Evolutionary conservation across 257 asterid genomes (phyloP), one percentile per base, ranked within the genome.

Genomic region (Phtheirospermum japonicum): DNA sequence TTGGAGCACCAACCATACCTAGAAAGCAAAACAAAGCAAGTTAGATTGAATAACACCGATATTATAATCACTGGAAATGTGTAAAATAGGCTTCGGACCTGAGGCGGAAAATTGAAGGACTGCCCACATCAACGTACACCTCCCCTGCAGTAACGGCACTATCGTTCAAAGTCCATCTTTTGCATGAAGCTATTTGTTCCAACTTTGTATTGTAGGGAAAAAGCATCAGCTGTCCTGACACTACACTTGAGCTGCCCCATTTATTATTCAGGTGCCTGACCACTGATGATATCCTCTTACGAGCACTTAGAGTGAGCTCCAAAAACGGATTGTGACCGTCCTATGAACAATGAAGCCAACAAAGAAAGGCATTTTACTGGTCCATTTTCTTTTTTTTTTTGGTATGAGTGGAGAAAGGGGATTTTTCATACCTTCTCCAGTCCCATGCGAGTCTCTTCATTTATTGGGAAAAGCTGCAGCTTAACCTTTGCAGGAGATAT

Each of bases 401-500:
- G 49, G 19, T 20, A 39, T 18, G 51, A 55, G 34, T 57, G 20
- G 61, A 18, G 9, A 40, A 28, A 13, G 56, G 62, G 33, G 14
- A 30, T 7, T 61, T 46, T 46, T 10, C 58, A 33, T 75, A 86
- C 98, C 92, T 83, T 83, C 75, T 88, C 97, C 73, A 91, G 61
- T 68, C 77, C 78, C 68, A 71, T 56, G 39, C 87, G 90, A 31
- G 74, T 83, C 9, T 59, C 64, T 64, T 76, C 85, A 62, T 77
- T 74, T 58, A 88, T 56, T 19, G 98, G 98, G 75, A 86, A 88
- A 68, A 91, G 94, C 74, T 88, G 98, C 79, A 91, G 73, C 76
- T 79, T 88, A 67, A 91, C 65, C 87, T 84, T 91, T 70, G 73
- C 58, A 71, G 83, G 76, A n/a, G 82, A 71, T 70, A 46, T 61